Evolutionary conservation across 352 stramenopile species (phyloP), one percentile per base, ranked within the genome.

Genomic region (Globisporangium iwayamae): DNA sequence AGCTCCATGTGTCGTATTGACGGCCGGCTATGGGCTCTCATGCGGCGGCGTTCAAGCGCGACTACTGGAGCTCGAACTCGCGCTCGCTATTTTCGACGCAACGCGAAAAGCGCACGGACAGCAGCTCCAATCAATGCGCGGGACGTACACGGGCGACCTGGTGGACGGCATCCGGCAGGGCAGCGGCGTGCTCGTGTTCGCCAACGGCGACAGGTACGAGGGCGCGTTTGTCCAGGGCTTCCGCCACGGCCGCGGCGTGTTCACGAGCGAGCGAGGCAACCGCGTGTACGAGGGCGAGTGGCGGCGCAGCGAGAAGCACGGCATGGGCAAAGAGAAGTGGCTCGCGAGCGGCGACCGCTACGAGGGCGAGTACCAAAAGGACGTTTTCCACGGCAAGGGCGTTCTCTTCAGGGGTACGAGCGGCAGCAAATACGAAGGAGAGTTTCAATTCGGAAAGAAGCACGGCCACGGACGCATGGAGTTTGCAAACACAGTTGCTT

Each of bases 381-480:
- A 87, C 41, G 60, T 54, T 3, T 87, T 85, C 32, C 76, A 92
- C 38, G 83, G 83, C 63, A 73, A 76, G 41, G 83, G 83, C n/a
- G 41, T 81, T 20, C 55, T 85, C 4, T 62, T 76, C 8, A 66
- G 68, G 11, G 76, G 79, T 1, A 68, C 51, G 13, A 83, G 68
- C 43, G 68, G 70, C 11, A 78, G 56, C 60, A 85, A 75, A 59
- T 92, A 90, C 70, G 76, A 87, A 9, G 83, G 81, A 13, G 76
- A 85, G 53, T 90, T 90, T 50, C 67, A 64, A 3, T 67, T 74
- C 14, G 83, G 79, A 3, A 68, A 73, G 38, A 81, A 81, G 25
- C 73, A 92, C 34, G 83, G 81, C 18, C 65, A 65, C 20, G 83
- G 83, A 3, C 74, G 79, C 36, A 92, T 92, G 79, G 78, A 87